Evolutionary conservation across 2,329 filamentous ascomycete genomes (phyloP).

Genomic region (Exophiala lecanii-corni): DNA sequence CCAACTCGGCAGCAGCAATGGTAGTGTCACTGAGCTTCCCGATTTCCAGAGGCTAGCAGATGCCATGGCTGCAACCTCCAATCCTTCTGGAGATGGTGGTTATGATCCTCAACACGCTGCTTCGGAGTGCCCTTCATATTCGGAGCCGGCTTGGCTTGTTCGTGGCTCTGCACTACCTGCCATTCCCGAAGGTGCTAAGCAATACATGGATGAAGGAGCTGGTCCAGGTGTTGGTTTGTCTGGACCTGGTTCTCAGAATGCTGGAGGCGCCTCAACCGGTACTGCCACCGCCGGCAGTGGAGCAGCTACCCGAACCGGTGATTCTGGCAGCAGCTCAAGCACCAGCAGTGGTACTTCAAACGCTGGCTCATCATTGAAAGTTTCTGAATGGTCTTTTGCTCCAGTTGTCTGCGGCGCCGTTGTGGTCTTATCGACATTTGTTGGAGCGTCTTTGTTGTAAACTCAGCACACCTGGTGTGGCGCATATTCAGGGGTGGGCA

Average conservation of each 20-base stretch:
- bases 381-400: slow-evolving; percentile 44
- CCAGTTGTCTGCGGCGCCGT: slow-evolving; percentile 50
- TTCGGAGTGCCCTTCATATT: slow-evolving; percentile 51
- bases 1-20: slow-evolving; percentile 49
- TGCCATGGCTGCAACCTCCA: slow-evolving; percentile 45
- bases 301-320: slow-evolving; percentile 28
- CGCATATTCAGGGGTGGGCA: too few species aligned
- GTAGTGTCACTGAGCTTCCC: slow-evolving; percentile 50
- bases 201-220: slow-evolving; percentile 56
- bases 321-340: slow-evolving; percentile 28
- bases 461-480: too few species aligned
- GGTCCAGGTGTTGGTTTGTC: slow-evolving; percentile 53
- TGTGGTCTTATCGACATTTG: slow-evolving; percentile 49
- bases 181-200: slow-evolving; percentile 51
- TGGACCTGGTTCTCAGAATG: slow-evolving; percentile 53
- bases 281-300: slow-evolving; percentile 50
- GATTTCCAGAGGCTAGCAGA: slow-evolving; percentile 60
- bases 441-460: slow-evolving; percentile 48
- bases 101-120: slow-evolving; percentile 52
- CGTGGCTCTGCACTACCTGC: slow-evolving; percentile 49
- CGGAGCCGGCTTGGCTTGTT: slow-evolving; percentile 54
- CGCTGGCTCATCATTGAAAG: slow-evolving; percentile 42
- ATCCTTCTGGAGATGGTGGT: slow-evolving; percentile 54
- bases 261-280: slow-evolving; percentile 46
- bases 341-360: slow-evolving; percentile 32